Base-by-base conservation (phyloP, 2,329 filamentous ascomycete genomes). In the Trichoderma polysporum region DNA sequence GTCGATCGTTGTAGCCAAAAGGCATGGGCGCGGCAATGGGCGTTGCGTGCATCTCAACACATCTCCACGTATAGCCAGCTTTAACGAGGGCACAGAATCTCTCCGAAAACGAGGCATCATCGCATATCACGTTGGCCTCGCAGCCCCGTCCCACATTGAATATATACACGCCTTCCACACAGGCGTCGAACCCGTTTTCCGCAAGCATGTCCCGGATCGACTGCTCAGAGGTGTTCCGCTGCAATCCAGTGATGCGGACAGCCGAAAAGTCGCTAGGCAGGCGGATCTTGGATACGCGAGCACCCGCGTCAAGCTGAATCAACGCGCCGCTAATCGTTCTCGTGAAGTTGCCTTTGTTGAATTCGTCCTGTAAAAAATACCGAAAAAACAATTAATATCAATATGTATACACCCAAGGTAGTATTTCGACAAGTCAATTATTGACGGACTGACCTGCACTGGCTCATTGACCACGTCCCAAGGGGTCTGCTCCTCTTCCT, bases 221-320 rank as follows among this genome's bases (percentile, higher is more conserved):
- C 10, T 22, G 12, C 4, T n/a, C 15, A 6, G 72, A 70, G 52
- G 68, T 74, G 5, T 58, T 54, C 2, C 1, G 22, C 0, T 75
- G 76, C 0, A 80, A 71, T 2, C 70, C 68, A 22, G 58, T 72
- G 54, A 81, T 72, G 7, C 74, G 77, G 25, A 78, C 72, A 0
- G 77, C 73, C 1, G 78, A 80, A 59, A 77, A 78, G 69, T 81
- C 79, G 1, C 76, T 76, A 2, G 73, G 69, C 5, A 80, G 70
- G 8, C 70, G 71, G 2, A 78, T 65, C 17, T 74, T 75, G 1
- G 58, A 29, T 4, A 79, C 67, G 0, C 58, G 53, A 1, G 75
- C 77, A 6, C 79, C 79, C 12, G 74, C 73, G 8, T 70, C 74
- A 15, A 79, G 80, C 9, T 73, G 47, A 1, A 72, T 75, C 56